A percentile compares a stretch with the other conserved stretches of the same genome.
These are phyloP conservation scores for Ophiostoma ulmi DNA, from an alignment of 2,329 filamentous ascomycete genomes.

Conservation along the genomic window DNA sequence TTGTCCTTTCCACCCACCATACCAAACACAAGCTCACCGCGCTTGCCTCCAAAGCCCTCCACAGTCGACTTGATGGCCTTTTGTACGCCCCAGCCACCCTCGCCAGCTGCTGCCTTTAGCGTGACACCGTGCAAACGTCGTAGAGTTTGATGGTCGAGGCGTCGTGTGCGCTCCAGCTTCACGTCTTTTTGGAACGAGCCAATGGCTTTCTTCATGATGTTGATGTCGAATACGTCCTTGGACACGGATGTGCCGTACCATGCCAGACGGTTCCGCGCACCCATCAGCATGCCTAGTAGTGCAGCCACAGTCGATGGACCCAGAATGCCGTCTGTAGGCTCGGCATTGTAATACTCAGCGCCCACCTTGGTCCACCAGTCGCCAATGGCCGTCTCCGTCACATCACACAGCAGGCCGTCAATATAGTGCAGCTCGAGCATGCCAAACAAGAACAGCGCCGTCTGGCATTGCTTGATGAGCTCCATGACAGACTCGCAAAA, in stretches of 20 bases:
- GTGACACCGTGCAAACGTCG: slow-evolving; percentile 76
- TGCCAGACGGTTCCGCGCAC: slow-evolving; percentile 81
- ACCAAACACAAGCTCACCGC: slow-evolving; percentile 91
- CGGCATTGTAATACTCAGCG: slow-evolving; percentile 83
- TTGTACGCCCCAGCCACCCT: slow-evolving; percentile 86
- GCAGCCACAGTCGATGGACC: slow-evolving; percentile 89
- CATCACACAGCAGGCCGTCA: slow-evolving; percentile 86
- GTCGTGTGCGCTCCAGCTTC: slow-evolving; percentile 70
- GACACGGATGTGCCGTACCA: slow-evolving; percentile 76
- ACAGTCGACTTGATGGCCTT: slow-evolving; percentile 93
- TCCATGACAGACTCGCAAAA: slow-evolving; percentile 77
- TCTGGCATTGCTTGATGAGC: slow-evolving; percentile 84
- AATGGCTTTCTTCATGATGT: slow-evolving; percentile 76
- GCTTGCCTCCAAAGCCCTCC: slow-evolving; percentile 86
- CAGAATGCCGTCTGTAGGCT: slow-evolving; percentile 86
- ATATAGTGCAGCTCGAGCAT: slow-evolving; percentile 84
- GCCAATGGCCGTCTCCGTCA: slow-evolving; percentile 81
- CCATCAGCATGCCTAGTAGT: slow-evolving; percentile 80
- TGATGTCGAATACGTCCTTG: slow-evolving; percentile 88
- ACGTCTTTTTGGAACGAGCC: slow-evolving; percentile 84
- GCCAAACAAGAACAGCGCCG: slow-evolving; percentile 80
- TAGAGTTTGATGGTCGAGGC: slow-evolving; percentile 77
- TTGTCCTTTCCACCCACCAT: slow-evolving; percentile 85
- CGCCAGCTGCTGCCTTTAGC: slow-evolving; percentile 80
- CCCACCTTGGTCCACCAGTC: slow-evolving; percentile 98